A percentile compares a stretch with the other conserved stretches of the same genome.
phyloP scores from a whole-genome alignment of 2,329 filamentous ascomycete genomes.

The Colletotrichum tropicicola region DNA sequence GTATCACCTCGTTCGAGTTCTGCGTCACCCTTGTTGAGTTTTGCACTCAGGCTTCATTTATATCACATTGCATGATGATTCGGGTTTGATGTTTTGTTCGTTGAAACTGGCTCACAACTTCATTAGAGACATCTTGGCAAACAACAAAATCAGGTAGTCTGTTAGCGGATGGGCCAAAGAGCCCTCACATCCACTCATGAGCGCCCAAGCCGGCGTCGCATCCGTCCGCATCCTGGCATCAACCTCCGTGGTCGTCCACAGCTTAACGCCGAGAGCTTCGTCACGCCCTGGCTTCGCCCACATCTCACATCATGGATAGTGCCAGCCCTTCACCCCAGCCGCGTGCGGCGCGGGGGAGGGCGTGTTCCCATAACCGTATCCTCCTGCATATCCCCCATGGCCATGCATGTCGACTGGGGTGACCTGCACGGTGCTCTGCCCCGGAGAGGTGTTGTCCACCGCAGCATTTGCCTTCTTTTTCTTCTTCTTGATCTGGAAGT shows the following conservation, averaged over 20 bases:
- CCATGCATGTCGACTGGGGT: not conserved
- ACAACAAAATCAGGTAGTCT: not conserved
- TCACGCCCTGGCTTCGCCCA: not conserved
- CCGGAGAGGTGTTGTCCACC: not conserved
- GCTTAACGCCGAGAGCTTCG: too few relatives aligned
- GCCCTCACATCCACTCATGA: too few relatives aligned
- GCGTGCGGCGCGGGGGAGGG: not conserved
- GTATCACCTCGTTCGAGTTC: not conserved
- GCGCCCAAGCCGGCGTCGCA: too few relatives aligned
- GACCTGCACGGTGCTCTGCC: not conserved
- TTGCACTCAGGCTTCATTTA: conserved; percentile 7
- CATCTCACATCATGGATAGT: not conserved
- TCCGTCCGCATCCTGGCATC: too few relatives aligned
- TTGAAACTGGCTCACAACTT: too few relatives aligned
- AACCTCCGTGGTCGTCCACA: not conserved
- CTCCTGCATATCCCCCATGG: not conserved
- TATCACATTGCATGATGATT: conserved; percentile 19
- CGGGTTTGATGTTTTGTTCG: too few relatives aligned
- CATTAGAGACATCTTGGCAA: not conserved
- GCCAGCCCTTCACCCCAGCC: not conserved
- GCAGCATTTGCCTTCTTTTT: conserved; percentile 18
- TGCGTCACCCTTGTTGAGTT: conserved; percentile 3
- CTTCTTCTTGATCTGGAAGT: conserved; percentile 32
- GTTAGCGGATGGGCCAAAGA: too few relatives aligned
- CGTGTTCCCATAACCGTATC: not conserved